Base-by-base conservation (phyloP, 2,329 filamentous ascomycete genomes). In the Clarireedia monteithiana region DNA sequence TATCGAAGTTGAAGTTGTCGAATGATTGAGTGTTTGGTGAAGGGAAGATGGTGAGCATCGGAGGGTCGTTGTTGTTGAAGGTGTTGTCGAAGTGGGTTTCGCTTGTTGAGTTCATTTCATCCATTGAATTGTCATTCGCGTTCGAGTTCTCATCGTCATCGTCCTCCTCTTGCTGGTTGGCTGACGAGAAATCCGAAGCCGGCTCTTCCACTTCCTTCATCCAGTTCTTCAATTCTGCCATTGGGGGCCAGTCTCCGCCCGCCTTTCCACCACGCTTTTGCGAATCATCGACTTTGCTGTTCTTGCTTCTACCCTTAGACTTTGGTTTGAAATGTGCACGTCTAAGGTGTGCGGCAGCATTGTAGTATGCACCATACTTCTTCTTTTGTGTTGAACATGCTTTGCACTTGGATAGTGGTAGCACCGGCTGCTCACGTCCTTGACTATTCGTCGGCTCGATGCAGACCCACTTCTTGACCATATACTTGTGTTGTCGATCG, bases 311-410 rank as follows among this genome's bases (percentile, higher is more conserved):
- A 38, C 72, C 72, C 14, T 79, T 74, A 6, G 73, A 67, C 70
- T 81, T 82, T 52, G 76, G 85, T 67, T 87, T 88, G 77, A 96
- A 97, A 69, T 97, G 92, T 0, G 87, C 86, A 50, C 92, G 84
- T 44, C 91, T 82, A 7, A 97, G 79, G 69, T 97, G 92, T 0
- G 91, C 92, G 0, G 91, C 91, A 0, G 91, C 92, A 66, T 97
- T 97, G 73, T 97, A 96, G 73, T 96, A 94, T 15, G 88, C 89
- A 3, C 88, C 88, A 64, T 97, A 97, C 57, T 82, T 80, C 75
- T 96, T 96, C 75, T 96, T 96, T 55, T 79, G 74, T 46, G 79
- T 79, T 49, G 78, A 80, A 70, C 92, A 97, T 48, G 88, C 82
- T 71, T 95, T 95, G 80, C 66, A 68, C 56, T 59, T 59, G 7